phyloP scores from a whole-genome alignment of 2,329 filamentous ascomycete species.

The Fusarium subglutinans region DNA sequence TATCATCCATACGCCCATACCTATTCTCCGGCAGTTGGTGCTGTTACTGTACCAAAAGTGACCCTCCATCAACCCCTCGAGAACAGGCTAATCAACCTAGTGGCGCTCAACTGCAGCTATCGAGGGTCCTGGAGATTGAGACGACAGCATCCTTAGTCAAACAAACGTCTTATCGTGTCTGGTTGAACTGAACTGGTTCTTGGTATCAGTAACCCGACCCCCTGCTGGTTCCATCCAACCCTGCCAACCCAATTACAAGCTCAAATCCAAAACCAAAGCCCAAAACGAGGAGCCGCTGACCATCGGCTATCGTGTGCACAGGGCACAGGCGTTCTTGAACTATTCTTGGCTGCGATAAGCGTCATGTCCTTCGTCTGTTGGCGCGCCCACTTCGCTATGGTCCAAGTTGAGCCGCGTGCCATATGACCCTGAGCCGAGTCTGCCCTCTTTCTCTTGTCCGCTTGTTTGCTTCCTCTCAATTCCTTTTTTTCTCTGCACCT shows the following conservation, averaged over 20 bases:
- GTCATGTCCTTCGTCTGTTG: conserved; percentile 33
- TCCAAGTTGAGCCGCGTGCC: conserved; percentile 29
- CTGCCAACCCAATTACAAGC: conserved; percentile 23
- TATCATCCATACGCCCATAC: background rate
- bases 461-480: background rate
- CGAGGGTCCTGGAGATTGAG: conserved; percentile 13
- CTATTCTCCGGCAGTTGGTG: conserved; percentile 11
- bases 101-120: conserved; percentile 12
- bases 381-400: conserved; percentile 25
- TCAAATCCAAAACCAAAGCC: conserved; percentile 6
- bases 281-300: conserved; percentile 16
- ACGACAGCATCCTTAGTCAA: conserved; percentile 19
- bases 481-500: background rate
- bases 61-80: conserved; percentile 6
- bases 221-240: conserved; percentile 16
- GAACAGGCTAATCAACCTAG: conserved; percentile 19
- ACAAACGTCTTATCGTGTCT: conserved; percentile 29
- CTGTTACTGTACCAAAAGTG: background rate
- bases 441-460: conserved; percentile 12
- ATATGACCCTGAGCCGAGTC: conserved; percentile 28
- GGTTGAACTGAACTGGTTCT: conserved; percentile 13
- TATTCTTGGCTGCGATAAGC: conserved; percentile 39
- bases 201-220: conserved; percentile 25
- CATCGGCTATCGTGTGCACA: conserved; percentile 36
- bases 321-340: conserved; percentile 19